phyloP scores from a whole-genome alignment of 2,329 filamentous ascomycete genomes.

The Botryosphaeria agaves region DNA sequence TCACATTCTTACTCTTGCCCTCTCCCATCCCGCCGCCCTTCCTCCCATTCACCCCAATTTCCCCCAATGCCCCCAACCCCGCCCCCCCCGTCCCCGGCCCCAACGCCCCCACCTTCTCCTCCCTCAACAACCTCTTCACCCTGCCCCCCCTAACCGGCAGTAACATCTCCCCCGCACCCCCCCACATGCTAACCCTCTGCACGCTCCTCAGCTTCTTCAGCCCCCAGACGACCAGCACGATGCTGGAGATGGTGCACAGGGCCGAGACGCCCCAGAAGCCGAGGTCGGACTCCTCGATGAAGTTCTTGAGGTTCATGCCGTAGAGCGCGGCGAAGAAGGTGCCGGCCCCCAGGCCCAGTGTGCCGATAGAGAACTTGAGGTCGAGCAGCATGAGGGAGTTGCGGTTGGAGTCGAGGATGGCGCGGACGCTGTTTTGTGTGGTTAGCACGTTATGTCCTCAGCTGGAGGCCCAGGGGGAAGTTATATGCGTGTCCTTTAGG shows the following conservation, averaged over 20 bases:
- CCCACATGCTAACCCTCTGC: conserved; percentile 78
- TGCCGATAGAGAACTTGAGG: conserved; percentile 89
- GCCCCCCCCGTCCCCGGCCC: no score
- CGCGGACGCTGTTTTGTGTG: conserved; percentile 51
- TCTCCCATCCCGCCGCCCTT: no score
- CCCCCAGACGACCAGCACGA: conserved; percentile 64
- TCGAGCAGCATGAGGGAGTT: conserved; percentile 97
- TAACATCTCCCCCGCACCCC: conserved; percentile 30
- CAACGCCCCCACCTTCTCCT: no score
- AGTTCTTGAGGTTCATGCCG: conserved; percentile 98
- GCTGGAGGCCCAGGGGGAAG: neutral
- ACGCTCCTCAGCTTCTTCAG: conserved; percentile 69
- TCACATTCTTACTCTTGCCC: no score
- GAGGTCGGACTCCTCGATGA: conserved; percentile 82
- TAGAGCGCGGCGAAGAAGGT: conserved; percentile 98
- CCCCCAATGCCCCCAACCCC: no score
- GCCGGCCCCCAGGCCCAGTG: conserved; percentile 82
- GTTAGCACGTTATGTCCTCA: conserved; percentile 7
- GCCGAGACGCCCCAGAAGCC: conserved; percentile 66
- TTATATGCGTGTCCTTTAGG: no score
- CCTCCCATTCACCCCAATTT: no score
- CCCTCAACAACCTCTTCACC: no score
- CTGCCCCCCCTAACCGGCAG: conserved; percentile 4
- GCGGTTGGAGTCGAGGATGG: conserved; percentile 92
- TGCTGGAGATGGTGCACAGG: conserved; percentile 49